Conservation (phyloP, 768 basidiomycete genomes). For the Antrodiella citrinella region DNA sequence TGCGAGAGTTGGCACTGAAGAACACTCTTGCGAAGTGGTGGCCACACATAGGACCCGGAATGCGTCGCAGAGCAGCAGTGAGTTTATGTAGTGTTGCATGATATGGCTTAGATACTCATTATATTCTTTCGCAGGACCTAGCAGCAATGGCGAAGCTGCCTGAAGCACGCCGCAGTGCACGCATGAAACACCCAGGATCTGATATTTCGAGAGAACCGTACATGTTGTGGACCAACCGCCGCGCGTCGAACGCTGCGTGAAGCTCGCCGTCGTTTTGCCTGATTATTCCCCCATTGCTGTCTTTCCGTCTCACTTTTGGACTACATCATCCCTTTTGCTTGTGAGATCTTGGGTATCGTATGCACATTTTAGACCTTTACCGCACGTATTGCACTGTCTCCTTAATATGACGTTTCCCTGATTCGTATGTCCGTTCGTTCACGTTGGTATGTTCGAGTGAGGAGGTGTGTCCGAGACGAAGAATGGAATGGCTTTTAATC, state of each 20-base stretch:
- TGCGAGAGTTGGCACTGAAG: conserved; percentile 78
- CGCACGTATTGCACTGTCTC: too few relatives aligned
- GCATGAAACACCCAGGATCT: conserved; percentile 46
- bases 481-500: too few relatives aligned
- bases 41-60: conserved; percentile 72
- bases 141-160: conserved; percentile 61
- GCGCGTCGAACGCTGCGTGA: conserved; percentile 41
- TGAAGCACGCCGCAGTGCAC: conserved; percentile 73
- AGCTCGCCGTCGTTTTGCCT: not conserved
- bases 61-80: conserved; percentile 69
- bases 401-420: too few relatives aligned
- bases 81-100: conserved; percentile 22
- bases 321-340: not conserved
- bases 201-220: conserved; percentile 75
- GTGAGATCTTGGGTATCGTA: not conserved
- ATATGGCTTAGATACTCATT: not conserved
- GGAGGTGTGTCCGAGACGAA: too few relatives aligned
- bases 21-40: conserved; percentile 76
- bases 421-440: too few relatives aligned
- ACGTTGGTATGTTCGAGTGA: too few relatives aligned
- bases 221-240: conserved; percentile 83
- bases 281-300: not conserved
- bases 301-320: not conserved
- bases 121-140: conserved; percentile 43
- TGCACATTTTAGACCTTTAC: not conserved